Evolutionary conservation across 2,329 filamentous ascomycete species (phyloP).

Genomic region (Trichoderma citrinoviride): DNA sequence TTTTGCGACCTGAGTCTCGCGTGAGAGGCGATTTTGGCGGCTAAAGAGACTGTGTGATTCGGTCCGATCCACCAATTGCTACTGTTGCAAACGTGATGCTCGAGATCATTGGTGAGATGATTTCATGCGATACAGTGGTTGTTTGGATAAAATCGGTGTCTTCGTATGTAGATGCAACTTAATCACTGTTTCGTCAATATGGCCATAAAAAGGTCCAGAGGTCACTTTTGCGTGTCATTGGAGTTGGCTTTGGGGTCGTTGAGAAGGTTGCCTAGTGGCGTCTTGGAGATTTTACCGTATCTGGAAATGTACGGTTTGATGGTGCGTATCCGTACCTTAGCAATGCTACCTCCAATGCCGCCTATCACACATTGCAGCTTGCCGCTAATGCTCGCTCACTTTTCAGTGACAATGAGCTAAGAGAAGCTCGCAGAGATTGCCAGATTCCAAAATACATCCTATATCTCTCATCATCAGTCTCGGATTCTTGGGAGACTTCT

Average conservation of each 20-base stretch:
- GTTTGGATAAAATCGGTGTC: not conserved
- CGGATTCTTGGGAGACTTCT: not conserved
- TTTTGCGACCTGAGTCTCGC: not conserved
- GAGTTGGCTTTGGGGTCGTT: not conserved
- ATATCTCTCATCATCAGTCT: not conserved
- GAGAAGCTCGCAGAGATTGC: not conserved
- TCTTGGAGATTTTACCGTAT: not conserved
- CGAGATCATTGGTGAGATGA: not conserved
- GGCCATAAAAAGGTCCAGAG: not conserved
- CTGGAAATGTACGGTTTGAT: not conserved
- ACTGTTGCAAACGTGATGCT: not conserved
- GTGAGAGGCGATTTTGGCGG: not conserved
- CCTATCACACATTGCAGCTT: not conserved
- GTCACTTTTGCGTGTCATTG: not conserved
- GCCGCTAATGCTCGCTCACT: not conserved
- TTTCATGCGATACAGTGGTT: not conserved
- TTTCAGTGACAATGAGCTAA: not conserved
- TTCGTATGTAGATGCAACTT: not conserved
- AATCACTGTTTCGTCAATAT: not conserved
- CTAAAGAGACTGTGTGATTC: constrained; percentile 5
- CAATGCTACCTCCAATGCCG: not conserved
- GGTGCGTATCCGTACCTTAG: not conserved
- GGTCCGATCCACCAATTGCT: not conserved
- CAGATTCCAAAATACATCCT: not conserved
- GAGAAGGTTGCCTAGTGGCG: constrained; percentile 1